These are phyloP conservation scores for Sinapis alba DNA, from an alignment of 441 rosid genomes.

Conservation along the genomic window DNA sequence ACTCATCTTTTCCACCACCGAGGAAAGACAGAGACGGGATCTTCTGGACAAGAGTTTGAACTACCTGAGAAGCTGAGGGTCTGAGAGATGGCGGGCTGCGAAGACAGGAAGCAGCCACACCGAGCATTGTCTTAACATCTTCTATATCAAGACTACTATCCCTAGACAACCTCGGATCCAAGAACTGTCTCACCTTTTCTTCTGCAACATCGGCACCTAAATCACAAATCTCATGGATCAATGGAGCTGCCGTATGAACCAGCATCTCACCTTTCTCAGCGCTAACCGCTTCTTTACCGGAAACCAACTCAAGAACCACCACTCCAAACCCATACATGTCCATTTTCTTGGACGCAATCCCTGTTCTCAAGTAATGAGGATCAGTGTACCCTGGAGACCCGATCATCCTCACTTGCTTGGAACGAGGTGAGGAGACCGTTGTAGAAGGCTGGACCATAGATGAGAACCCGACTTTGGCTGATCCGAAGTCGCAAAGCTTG, in stretches of 20 bases:
- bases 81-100: conserved; percentile 53
- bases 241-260: conserved; percentile 46
- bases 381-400: conserved; percentile 96
- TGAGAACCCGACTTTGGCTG: conserved; percentile 82
- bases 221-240: conserved; percentile 35
- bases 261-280: conserved; percentile 57
- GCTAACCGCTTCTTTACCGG: conserved; percentile 73
- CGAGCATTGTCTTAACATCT: conserved; percentile 61
- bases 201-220: conserved; percentile 3
- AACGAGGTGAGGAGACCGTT: conserved; percentile 22
- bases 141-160: conserved; percentile 50
- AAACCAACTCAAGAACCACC: conserved; percentile 65
- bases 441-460: conserved; percentile 53
- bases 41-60: conserved; percentile 44
- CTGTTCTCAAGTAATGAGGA: conserved; percentile 77
- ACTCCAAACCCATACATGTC: conserved; percentile 86
- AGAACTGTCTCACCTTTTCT: conserved; percentile 41
- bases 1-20: conserved; percentile 16
- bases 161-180: conserved; percentile 60
- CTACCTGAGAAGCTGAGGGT: conserved; percentile 61
- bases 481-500: conserved; percentile 89
- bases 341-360: conserved; percentile 79
- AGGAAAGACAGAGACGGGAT: conserved; percentile 43
- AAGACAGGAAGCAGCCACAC: conserved; percentile 56
- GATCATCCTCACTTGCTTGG: conserved; percentile 56